Percentiles rank a stretch among this genome's conserved stretches.
Conservation (phyloP, 2,329 filamentous ascomycete species). For the Teratosphaeria gauchensis region DNA sequence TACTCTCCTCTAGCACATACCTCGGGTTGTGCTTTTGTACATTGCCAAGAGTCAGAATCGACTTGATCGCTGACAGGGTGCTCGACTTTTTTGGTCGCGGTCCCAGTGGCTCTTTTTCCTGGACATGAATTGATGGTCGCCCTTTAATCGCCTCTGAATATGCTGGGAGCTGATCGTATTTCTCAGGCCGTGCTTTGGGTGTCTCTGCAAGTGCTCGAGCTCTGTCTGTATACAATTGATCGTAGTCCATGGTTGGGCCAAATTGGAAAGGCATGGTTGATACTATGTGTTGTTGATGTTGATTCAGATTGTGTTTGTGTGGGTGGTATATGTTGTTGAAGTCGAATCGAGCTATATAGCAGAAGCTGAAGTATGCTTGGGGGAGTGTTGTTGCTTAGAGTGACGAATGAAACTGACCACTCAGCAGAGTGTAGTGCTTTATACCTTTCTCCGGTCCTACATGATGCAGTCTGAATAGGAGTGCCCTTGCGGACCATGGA, state of each 20-base stretch:
- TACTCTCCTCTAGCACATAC: constrained; percentile 3
- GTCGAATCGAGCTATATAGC: not conserved
- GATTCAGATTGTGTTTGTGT: not conserved
- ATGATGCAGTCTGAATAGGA: not conserved
- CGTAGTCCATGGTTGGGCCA: not conserved
- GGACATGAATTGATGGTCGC: not conserved
- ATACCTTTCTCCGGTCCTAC: not conserved
- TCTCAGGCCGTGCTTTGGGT: not conserved
- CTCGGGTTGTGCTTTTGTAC: constrained; percentile 8
- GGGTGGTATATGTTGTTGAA: not conserved
- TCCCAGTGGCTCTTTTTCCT: not conserved
- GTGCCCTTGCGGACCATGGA: not conserved
- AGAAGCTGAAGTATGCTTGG: not conserved
- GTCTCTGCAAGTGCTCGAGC: not conserved
- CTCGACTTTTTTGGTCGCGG: not conserved
- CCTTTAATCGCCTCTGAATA: constrained; percentile 3
- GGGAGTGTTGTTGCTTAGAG: not conserved
- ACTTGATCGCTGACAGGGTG: not conserved
- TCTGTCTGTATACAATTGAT: constrained; percentile 2
- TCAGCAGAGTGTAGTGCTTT: not conserved
- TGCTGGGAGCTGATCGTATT: constrained; percentile 5
- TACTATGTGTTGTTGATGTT: not conserved
- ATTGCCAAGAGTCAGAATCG: constrained; percentile 5
- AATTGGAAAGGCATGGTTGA: not conserved
- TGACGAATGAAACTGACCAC: not conserved